A percentile compares a stretch with the other conserved stretches of the same genome.
Evolutionary conservation across 306 rosid species (phyloP).

Genomic region (Glycine latifolia): DNA sequence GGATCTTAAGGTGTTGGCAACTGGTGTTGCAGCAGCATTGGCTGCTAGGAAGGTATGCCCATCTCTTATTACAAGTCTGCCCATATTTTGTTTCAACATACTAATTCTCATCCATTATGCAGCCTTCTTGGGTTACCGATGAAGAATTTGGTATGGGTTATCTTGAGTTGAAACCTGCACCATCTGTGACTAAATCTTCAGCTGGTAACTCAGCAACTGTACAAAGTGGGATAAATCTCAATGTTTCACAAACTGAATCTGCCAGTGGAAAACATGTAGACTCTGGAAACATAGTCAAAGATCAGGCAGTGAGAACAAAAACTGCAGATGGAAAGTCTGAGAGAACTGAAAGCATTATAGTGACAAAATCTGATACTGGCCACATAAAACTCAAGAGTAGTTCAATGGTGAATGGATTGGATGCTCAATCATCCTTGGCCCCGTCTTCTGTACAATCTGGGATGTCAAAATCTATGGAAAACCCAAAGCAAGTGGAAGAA

Average conservation of each 20-base stretch:
- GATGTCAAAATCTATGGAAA: constrained; percentile 69
- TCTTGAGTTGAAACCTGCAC: constrained; percentile 82
- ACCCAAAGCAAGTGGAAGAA: constrained; percentile 76
- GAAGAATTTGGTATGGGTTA: constrained; percentile 97
- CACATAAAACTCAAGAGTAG: constrained; percentile 68
- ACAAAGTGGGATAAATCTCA: constrained; percentile 61
- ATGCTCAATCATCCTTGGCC: constrained; percentile 66
- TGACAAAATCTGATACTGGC: constrained; percentile 73
- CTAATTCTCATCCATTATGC: constrained; percentile 44
- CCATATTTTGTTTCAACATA: constrained; percentile 13
- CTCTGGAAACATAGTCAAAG: constrained; percentile 65
- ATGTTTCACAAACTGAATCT: constrained; percentile 69
- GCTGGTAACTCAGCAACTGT: constrained; percentile 59
- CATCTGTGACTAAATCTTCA: constrained; percentile 69
- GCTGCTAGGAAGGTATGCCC: constrained; percentile 90
- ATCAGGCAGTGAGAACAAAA: constrained; percentile 63
- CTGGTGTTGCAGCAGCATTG: constrained; percentile 94
- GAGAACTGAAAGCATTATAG: constrained; percentile 61
- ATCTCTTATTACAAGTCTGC: constrained; percentile 24
- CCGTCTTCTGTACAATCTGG: constrained; percentile 64
- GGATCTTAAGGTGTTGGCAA: constrained; percentile 98
- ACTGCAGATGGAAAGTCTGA: constrained; percentile 69
- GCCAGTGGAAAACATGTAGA: constrained; percentile 72
- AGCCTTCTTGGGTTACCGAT: constrained; percentile 96
- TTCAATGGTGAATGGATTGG: constrained; percentile 69